Conservation (phyloP, 306 rosid genomes). For the Quercus aquifolioides region DNA sequence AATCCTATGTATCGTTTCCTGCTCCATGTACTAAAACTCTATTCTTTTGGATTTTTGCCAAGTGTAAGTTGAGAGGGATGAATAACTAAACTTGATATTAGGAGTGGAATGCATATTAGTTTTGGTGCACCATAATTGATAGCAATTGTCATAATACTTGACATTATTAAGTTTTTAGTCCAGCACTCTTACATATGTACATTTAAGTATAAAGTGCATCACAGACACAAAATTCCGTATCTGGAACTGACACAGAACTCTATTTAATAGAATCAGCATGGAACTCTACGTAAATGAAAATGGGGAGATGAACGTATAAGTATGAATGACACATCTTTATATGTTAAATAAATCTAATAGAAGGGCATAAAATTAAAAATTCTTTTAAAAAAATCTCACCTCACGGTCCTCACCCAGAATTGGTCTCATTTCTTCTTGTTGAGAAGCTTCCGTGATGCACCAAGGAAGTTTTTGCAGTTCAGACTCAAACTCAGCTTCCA, state of each 20-base stretch:
- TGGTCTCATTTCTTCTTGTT: constrained; percentile 23
- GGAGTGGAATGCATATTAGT: not conserved
- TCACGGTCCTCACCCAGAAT: constrained; percentile 14
- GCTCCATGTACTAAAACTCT: not conserved
- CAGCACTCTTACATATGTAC: not conserved
- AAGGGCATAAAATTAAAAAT: constrained; percentile 3
- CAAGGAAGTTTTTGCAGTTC: constrained; percentile 73
- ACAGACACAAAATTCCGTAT: not conserved
- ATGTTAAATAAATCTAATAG: not conserved
- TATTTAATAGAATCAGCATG: not conserved
- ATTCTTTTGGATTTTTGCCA: not conserved
- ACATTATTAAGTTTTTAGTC: not conserved
- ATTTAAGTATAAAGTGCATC: not conserved
- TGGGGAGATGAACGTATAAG: not conserved
- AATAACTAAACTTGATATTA: not conserved
- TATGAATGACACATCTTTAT: not conserved
- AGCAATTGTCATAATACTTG: not conserved
- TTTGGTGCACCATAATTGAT: not conserved
- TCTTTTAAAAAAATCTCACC: constrained; percentile 33
- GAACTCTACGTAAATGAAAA: not conserved
- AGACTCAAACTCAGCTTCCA: constrained; percentile 74
- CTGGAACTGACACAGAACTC: not conserved
- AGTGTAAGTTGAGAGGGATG: too few relatives aligned
- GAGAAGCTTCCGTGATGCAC: constrained; percentile 38
- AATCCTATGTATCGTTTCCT: not conserved